Percentiles rank a stretch among this genome's conserved stretches.
Evolutionary conservation across 441 rosid genomes (phyloP).

Genomic region (Manihot esculenta): DNA sequence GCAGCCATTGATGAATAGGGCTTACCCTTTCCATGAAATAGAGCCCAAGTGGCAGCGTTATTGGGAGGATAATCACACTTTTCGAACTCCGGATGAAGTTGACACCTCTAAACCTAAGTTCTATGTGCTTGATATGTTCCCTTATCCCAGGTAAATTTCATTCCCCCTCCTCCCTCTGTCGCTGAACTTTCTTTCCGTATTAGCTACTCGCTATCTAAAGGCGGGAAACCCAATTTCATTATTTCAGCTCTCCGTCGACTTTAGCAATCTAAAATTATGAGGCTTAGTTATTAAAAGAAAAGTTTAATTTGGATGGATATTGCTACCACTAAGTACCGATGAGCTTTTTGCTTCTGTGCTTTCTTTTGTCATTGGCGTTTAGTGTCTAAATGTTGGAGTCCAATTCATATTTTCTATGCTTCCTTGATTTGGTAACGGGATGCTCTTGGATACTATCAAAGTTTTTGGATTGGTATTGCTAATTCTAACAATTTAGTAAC

Average conservation of each 20-base stretch:
- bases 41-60: constrained; percentile 92
- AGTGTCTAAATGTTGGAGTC: neutral
- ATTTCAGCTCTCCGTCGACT: neutral
- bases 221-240: neutral
- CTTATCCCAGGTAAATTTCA: no score
- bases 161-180: no score
- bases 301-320: neutral
- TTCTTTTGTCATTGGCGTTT: neutral
- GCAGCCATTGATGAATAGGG: constrained; percentile 42
- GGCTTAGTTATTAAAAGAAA: no score
- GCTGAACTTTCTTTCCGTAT: no score
- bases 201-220: no score
- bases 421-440: neutral
- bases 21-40: constrained; percentile 83
- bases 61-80: constrained; percentile 79
- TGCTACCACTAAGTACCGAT: no score
- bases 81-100: constrained; percentile 80
- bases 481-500: neutral
- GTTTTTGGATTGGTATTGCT: neutral
- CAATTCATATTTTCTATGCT: neutral
- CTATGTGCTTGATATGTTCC: constrained; percentile 99
- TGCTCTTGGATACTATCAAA: neutral
- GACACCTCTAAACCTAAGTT: constrained; percentile 85
- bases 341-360: neutral
- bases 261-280: neutral